Evolutionary conservation across 441 rosid species (phyloP).

Genomic region (Manihot esculenta): DNA sequence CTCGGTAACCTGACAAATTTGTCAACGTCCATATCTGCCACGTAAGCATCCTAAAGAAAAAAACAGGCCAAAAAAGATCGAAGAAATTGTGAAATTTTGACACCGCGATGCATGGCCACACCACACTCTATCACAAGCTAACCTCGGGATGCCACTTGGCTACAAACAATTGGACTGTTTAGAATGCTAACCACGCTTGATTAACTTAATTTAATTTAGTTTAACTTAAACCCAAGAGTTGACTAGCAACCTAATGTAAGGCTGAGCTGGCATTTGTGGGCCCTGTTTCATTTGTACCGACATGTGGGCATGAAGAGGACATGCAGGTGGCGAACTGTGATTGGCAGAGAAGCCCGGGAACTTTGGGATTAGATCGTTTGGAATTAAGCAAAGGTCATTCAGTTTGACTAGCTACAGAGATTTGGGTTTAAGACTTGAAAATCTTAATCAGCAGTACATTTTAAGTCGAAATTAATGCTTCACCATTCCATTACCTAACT

Average conservation of each 20-base stretch:
- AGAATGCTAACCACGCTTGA: not conserved
- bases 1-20: constrained; percentile 24
- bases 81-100: not conserved
- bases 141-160: constrained; percentile 6
- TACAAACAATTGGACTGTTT: not conserved
- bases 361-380: not conserved
- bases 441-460: not conserved
- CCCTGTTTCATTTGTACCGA: constrained; percentile 19
- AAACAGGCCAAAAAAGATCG: not conserved
- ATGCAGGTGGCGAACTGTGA: not conserved
- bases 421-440: not conserved
- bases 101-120: constrained; percentile 4
- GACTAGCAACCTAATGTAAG: not conserved
- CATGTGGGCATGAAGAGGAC: not conserved
- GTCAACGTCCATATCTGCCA: constrained; percentile 34
- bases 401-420: not conserved
- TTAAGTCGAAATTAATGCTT: constrained; percentile 1
- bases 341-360: constrained; percentile 8
- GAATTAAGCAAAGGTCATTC: constrained; percentile 8
- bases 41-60: not conserved
- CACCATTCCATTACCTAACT: too few species aligned
- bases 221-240: constrained; percentile 17
- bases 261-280: constrained; percentile 7
- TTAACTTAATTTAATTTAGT: not conserved
- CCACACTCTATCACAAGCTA: not conserved